Evolutionary conservation across 352 stramenopile species (phyloP).

Genomic region (Phytophthora cajani): DNA sequence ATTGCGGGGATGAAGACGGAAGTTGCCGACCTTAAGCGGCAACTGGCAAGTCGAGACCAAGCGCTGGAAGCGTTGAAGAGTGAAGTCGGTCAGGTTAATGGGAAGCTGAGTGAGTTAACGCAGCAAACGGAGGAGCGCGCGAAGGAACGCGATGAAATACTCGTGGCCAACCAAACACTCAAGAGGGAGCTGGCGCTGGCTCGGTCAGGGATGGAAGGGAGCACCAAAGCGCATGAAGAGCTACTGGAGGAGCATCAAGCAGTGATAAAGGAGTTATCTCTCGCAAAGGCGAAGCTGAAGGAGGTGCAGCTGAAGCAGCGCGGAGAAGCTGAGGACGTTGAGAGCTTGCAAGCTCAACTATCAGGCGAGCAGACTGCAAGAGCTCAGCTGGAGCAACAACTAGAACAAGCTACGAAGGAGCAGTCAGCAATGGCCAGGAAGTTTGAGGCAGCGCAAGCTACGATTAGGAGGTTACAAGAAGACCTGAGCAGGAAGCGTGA

Average conservation of each 20-base stretch:
- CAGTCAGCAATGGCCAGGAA: slow-evolving; percentile 27
- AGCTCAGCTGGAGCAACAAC: slow-evolving; percentile 27
- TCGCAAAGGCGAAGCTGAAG: slow-evolving; percentile 35
- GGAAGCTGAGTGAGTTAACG: slow-evolving; percentile 27
- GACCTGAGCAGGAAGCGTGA: slow-evolving; percentile 35
- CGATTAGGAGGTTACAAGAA: slow-evolving; percentile 40
- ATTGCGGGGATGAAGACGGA: slow-evolving; percentile 32
- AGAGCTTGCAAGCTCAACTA: slow-evolving; percentile 28
- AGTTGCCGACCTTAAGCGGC: slow-evolving; percentile 24
- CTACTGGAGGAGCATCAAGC: slow-evolving; percentile 30
- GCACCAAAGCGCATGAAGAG: slow-evolving; percentile 20
- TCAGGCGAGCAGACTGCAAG: slow-evolving; percentile 31
- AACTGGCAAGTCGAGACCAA: slow-evolving; percentile 37
- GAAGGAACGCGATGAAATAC: slow-evolving; percentile 38
- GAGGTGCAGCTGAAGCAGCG: slow-evolving; percentile 28
- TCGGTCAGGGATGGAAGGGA: slow-evolving; percentile 29
- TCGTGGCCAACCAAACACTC: slow-evolving; percentile 35
- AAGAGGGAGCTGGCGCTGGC: slow-evolving; percentile 42
- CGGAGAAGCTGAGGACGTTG: slow-evolving; percentile 19
- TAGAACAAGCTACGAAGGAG: slow-evolving; percentile 33
- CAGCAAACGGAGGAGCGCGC: slow-evolving; percentile 28
- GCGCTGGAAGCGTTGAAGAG: slow-evolving; percentile 22
- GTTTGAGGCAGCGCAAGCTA: slow-evolving; percentile 40
- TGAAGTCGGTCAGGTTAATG: slow-evolving; percentile 28
- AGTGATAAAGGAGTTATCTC: slow-evolving; percentile 29